Conservation (phyloP, 1,139 yeast species). For the Diutina rugosa region DNA sequence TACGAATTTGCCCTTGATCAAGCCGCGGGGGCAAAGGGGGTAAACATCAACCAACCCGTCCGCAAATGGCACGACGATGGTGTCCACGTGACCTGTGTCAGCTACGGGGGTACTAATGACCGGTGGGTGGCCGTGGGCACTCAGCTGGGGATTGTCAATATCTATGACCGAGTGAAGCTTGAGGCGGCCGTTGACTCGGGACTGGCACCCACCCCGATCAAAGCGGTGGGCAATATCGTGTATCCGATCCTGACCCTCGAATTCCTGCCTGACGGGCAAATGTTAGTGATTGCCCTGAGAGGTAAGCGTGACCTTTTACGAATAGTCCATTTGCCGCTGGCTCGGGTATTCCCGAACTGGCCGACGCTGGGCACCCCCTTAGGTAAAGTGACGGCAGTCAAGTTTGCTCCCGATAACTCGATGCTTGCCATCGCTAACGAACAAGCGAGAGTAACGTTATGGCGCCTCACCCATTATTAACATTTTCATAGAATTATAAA, state of each 20-base stretch:
- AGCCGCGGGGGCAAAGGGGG: constrained; percentile 8
- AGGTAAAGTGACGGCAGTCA: constrained; percentile 78
- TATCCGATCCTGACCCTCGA: constrained; percentile 65
- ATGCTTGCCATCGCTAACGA: constrained; percentile 86
- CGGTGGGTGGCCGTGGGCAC: constrained; percentile 87
- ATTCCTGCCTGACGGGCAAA: constrained; percentile 83
- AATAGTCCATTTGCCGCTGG: constrained; percentile 78
- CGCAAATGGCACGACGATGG: constrained; percentile 83
- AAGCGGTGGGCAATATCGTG: constrained; percentile 63
- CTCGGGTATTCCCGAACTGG: constrained; percentile 87
- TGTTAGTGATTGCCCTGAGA: constrained; percentile 75
- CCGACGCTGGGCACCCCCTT: constrained; percentile 95
- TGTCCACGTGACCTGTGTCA: constrained; percentile 66
- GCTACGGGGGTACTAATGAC: constrained; percentile 65
- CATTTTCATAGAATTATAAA: background rate
- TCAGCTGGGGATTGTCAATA: constrained; percentile 77
- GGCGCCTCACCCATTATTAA: constrained; percentile 39
- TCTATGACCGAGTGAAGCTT: constrained; percentile 49
- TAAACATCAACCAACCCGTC: constrained; percentile 19
- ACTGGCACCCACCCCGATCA: constrained; percentile 27
- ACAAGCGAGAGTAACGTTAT: constrained; percentile 78
- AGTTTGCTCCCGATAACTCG: constrained; percentile 72
- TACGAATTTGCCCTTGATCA: constrained; percentile 67
- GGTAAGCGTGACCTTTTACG: constrained; percentile 80
- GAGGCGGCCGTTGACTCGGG: constrained; percentile 3